Base-by-base conservation (phyloP, 2,329 filamentous ascomycete genomes). In the Xylariaceae sp. region DNA sequence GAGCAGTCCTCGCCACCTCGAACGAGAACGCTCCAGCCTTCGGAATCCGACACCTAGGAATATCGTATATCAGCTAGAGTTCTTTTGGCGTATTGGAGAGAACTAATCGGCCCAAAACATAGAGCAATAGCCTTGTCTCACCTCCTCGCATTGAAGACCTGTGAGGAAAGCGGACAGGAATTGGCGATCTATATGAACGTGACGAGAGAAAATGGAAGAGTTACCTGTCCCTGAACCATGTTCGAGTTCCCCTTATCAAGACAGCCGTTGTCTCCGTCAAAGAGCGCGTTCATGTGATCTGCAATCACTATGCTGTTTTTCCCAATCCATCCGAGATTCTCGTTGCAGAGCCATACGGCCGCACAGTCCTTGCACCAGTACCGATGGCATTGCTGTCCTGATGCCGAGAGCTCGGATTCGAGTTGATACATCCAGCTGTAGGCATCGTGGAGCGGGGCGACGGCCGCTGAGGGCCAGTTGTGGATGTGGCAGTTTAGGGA, bases 401-500 rank as follows among this genome's bases (percentile, higher is more conserved):
- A 49, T 2, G 53, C 57, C 23, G 52, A 53, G 2, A 59, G 11
- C 18, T 45, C 45, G 10, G 57, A n/a, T 43, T 37, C 37, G 4
- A 59, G 36, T 24, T 48, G 23, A 33, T 59, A 59, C 39, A 59
- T 57, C 53, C 53, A 57, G 15, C 26, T 42, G 43, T 59, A 59
- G 29, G 50, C 53, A 23, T 57, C n/a, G 42, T 51, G 50, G 20
- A 59, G 36, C 8, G 57, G 57, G 3, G 40, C 46, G 9, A 59
- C 57, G 13, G 41, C 37, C n/a, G 57, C 57, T 13, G 49, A 54
- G 24, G 53, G 50, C 53, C 53, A 59, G 53, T 49, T 20, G 27
- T 59, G 45, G 8, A 57, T 23, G 18, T 59, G 43, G 35, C 57
- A 59, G 43, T 59, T 57, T 21, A 59, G 57, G 4, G 57, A 53